Evolutionary conservation across 345 rosid species (phyloP).

Genomic region (Limnanthes douglasii): DNA sequence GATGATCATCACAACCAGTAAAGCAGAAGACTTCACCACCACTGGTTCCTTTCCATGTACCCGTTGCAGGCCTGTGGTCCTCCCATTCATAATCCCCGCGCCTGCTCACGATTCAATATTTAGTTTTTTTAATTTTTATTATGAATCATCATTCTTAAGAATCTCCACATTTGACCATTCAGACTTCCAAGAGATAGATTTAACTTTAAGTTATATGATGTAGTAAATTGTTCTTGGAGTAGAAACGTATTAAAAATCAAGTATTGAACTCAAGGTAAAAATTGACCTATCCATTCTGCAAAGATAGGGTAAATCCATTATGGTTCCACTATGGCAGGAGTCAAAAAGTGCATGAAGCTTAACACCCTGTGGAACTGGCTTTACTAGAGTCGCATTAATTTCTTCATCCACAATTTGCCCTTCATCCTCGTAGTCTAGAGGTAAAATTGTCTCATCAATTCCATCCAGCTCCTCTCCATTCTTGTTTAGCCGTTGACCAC

Average conservation of each 20-base stretch:
- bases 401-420: slow-evolving; percentile 88
- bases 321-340: slow-evolving; percentile 91
- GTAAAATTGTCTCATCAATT: slow-evolving; percentile 81
- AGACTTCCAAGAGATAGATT: too few species aligned
- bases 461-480: slow-evolving; percentile 77
- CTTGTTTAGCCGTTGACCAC: slow-evolving; percentile 47
- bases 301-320: slow-evolving; percentile 62
- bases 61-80: slow-evolving; percentile 70
- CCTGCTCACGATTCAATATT: slow-evolving; percentile 16
- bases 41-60: slow-evolving; percentile 76
- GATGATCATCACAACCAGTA: slow-evolving; percentile 86
- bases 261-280: neutral
- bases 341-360: slow-evolving; percentile 85
- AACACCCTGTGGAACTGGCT: slow-evolving; percentile 72
- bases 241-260: neutral
- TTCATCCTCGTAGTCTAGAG: slow-evolving; percentile 40
- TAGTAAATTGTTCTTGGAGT: neutral
- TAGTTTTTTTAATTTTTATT: too few species aligned
- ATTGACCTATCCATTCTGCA: slow-evolving; percentile 76
- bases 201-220: neutral
- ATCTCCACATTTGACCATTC: too few species aligned
- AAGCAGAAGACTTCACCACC: slow-evolving; percentile 87
- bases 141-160: too few species aligned
- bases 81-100: slow-evolving; percentile 54
- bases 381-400: slow-evolving; percentile 62